These are phyloP conservation scores for Circinella minor DNA, from an alignment of 371 early-diverging fungal genomes.

Conservation along the genomic window DNA sequence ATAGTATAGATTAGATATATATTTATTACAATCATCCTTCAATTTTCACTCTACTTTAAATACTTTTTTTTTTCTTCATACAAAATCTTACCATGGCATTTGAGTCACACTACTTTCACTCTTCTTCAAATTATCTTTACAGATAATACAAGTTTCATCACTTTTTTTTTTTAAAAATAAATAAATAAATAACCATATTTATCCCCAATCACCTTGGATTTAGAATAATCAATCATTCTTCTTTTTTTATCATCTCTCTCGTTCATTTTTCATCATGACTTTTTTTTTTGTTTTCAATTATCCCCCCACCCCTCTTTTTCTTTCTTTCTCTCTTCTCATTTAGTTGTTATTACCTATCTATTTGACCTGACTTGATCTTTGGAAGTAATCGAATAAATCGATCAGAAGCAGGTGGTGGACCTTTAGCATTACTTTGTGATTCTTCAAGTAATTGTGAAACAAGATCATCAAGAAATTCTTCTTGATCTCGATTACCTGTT, in stretches of 20 bases:
- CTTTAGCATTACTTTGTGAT: slow-evolving; percentile 50
- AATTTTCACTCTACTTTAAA: too few species aligned
- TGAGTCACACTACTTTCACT: slow-evolving; percentile 38
- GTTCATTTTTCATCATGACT: too few species aligned
- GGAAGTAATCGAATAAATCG: slow-evolving; percentile 47
- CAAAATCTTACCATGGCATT: slow-evolving; percentile 64
- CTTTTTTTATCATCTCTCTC: background rate
- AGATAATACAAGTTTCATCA: slow-evolving; percentile 56
- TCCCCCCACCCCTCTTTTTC: background rate
- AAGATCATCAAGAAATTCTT: slow-evolving; percentile 51
- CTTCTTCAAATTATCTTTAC: slow-evolving; percentile 44
- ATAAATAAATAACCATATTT: too few species aligned
- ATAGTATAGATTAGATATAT: too few species aligned
- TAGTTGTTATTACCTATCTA: slow-evolving; percentile 31
- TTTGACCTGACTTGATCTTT: slow-evolving; percentile 13
- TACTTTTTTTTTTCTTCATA: too few species aligned
- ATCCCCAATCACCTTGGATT: too few species aligned
- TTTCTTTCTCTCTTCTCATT: background rate
- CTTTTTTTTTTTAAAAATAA: slow-evolving; percentile 18
- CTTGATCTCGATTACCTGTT: slow-evolving; percentile 46
- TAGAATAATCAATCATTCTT: too few species aligned
- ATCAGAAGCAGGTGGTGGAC: slow-evolving; percentile 57
- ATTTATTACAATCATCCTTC: too few species aligned
- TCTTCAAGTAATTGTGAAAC: slow-evolving; percentile 56
- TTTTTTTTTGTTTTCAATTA: too few species aligned